phyloP scores from a whole-genome alignment of 73 alveolate species.

The Uronychia setigera region DNA sequence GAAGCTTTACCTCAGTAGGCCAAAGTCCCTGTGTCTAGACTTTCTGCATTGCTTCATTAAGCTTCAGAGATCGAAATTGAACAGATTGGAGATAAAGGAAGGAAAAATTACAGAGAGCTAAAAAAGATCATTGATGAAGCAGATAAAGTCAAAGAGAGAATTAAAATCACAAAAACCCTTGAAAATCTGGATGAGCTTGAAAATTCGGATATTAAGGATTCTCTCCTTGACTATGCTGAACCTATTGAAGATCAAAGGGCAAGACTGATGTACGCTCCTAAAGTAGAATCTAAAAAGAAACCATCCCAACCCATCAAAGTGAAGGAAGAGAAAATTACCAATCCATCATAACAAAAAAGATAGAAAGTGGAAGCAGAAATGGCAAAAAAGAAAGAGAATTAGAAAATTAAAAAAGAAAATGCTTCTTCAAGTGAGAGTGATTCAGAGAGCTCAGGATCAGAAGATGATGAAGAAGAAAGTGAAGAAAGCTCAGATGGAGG shows the following conservation, averaged over 20 bases:
- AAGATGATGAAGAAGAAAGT: background rate
- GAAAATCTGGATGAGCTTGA: background rate
- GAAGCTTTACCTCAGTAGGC: background rate
- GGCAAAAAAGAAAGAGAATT: no score
- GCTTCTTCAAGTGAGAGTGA: background rate
- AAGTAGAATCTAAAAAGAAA: no score
- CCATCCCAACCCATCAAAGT: background rate
- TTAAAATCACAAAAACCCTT: background rate
- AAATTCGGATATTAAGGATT: background rate
- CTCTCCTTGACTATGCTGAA: background rate
- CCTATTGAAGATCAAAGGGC: background rate
- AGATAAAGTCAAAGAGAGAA: background rate
- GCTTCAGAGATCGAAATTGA: background rate
- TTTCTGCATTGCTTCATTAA: background rate
- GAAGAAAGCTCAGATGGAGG: background rate
- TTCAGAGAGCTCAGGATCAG: background rate
- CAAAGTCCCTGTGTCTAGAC: background rate
- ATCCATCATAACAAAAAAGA: background rate
- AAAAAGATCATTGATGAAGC: background rate
- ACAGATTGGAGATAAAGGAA: background rate
- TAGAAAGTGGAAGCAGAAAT: background rate
- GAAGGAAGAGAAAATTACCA: no score
- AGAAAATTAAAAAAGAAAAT: no score
- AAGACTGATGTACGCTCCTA: background rate
- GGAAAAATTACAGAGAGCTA: background rate